Conservation (phyloP, 2,329 filamentous ascomycete species). For the Penicillium sclerotigenum region DNA sequence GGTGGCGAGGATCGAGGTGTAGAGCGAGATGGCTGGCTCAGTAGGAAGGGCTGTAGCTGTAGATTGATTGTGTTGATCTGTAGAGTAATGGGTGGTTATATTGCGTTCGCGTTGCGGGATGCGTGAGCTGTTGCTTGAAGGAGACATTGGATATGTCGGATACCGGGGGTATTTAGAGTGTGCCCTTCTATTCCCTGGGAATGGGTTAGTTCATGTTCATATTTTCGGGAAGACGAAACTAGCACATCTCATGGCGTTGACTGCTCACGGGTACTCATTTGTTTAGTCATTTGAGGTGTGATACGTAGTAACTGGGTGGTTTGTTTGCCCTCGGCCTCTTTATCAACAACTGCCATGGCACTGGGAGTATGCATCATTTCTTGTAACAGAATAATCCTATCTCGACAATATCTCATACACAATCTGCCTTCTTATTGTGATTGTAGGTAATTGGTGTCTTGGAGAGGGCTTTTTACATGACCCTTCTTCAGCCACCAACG, state of each 20-base stretch:
- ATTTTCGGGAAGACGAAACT: not conserved
- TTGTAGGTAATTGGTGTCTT: not conserved
- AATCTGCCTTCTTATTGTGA: not conserved
- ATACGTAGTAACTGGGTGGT: too few relatives aligned
- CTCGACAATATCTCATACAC: not conserved
- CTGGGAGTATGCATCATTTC: not conserved
- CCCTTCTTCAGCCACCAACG: not conserved
- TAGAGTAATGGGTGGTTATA: not conserved
- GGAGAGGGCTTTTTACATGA: not conserved
- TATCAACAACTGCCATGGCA: not conserved
- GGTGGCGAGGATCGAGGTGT: not conserved
- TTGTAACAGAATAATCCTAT: not conserved
- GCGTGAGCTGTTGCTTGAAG: not conserved
- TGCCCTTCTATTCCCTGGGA: not conserved
- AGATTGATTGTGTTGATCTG: too few relatives aligned
- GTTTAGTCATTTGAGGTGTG: not conserved
- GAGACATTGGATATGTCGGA: not conserved
- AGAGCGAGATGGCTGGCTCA: not conserved
- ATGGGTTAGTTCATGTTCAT: not conserved
- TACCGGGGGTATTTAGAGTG: not conserved
- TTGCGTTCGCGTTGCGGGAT: not conserved
- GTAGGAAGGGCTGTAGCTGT: not conserved
- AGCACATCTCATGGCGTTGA: not conserved
- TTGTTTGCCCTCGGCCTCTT: not conserved
- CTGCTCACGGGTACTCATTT: not conserved